Evolutionary conservation across 2,329 filamentous ascomycete species (phyloP).

Genomic region (Epichloe amarillans): DNA sequence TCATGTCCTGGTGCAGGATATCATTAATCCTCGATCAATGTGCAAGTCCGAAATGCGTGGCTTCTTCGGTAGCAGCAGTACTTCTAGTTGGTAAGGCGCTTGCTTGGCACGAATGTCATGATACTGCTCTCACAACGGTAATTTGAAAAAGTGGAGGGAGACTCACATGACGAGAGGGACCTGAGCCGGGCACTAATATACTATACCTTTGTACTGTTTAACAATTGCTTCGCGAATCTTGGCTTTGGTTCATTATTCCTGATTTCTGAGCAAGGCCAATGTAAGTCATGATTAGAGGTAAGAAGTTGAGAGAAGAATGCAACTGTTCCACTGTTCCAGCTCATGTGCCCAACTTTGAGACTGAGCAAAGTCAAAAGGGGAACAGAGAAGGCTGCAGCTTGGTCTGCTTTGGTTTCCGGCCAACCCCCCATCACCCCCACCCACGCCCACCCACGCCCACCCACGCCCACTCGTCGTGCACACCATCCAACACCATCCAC

Average conservation of each 20-base stretch:
- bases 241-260: not conserved
- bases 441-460: not conserved
- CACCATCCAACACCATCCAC: too few species aligned
- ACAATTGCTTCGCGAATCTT: not conserved
- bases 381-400: not conserved
- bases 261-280: not conserved
- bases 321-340: constrained; percentile 3
- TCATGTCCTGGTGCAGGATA: too few species aligned
- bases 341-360: constrained; percentile 35
- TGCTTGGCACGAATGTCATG: not conserved
- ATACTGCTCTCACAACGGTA: not conserved
- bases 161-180: too few species aligned
- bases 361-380: constrained; percentile 21
- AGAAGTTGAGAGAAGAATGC: not conserved
- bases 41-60: not conserved
- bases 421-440: not conserved
- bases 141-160: too few species aligned
- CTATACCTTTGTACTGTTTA: too few species aligned
- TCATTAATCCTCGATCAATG: too few species aligned
- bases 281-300: too few species aligned
- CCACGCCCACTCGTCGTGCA: not conserved
- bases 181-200: too few species aligned
- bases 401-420: not conserved
- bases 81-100: too few species aligned
- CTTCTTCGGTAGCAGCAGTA: not conserved